Conservation (phyloP, 768 basidiomycete species). For the Trametes punicea region DNA sequence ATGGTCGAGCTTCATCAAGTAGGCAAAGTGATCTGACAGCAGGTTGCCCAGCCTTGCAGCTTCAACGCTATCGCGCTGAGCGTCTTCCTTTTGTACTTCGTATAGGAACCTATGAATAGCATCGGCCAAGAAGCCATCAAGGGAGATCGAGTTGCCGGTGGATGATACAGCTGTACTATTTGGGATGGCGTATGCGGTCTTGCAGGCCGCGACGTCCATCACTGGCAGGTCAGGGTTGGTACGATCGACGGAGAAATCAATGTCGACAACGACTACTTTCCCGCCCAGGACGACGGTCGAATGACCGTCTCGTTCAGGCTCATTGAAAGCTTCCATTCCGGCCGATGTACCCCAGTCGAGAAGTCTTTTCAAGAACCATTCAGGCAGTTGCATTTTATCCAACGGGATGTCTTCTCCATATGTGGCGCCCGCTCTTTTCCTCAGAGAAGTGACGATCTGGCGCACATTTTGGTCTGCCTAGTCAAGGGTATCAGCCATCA, state of each 20-base stretch:
- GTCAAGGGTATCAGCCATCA: neutral
- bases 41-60: conserved; percentile 47
- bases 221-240: conserved; percentile 35
- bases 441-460: conserved; percentile 46
- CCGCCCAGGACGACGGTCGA: conserved; percentile 66
- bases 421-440: conserved; percentile 41
- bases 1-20: conserved; percentile 70
- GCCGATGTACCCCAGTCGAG: conserved; percentile 59
- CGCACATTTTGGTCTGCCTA: conserved; percentile 56
- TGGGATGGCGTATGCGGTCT: conserved; percentile 68
- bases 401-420: conserved; percentile 68
- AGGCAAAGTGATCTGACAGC: conserved; percentile 55
- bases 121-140: conserved; percentile 61
- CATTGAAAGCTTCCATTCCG: conserved; percentile 75
- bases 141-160: conserved; percentile 47
- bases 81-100: conserved; percentile 56
- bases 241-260: conserved; percentile 55
- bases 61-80: conserved; percentile 47
- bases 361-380: conserved; percentile 59
- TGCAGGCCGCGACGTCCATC: conserved; percentile 53
- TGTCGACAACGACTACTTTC: conserved; percentile 76
- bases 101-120: conserved; percentile 54
- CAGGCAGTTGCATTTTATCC: conserved; percentile 40
- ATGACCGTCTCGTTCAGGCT: conserved; percentile 45
- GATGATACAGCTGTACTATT: conserved; percentile 34